These are phyloP conservation scores for Coemansia sp. DNA, from an alignment of 192 early-diverging fungal genomes.

Conservation along the genomic window DNA sequence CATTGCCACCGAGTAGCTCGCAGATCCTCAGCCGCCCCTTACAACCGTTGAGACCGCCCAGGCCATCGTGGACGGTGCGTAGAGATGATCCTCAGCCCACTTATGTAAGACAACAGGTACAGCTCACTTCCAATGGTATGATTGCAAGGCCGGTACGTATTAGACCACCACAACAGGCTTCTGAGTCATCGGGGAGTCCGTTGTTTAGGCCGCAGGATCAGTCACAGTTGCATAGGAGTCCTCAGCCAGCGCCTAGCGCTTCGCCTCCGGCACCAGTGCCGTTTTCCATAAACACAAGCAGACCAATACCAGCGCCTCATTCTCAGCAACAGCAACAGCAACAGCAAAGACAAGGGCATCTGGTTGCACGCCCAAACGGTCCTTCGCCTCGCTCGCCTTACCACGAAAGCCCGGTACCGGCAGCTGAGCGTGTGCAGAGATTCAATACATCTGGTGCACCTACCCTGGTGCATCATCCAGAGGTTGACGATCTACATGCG, in stretches of 20 bases:
- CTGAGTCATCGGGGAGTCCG: too few relatives aligned
- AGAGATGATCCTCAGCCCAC: conserved; percentile 47
- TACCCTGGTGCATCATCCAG: conserved; percentile 17
- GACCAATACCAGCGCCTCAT: not conserved
- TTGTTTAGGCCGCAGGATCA: not conserved
- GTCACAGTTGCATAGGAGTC: not conserved
- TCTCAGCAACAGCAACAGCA: not conserved
- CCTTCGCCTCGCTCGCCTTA: conserved; percentile 26
- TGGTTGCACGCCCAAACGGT: conserved; percentile 1
- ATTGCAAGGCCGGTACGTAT: conserved; percentile 15
- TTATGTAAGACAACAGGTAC: conserved; percentile 22
- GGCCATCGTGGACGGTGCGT: conserved; percentile 49
- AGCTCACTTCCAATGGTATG: conserved; percentile 37
- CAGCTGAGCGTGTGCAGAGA: not conserved
- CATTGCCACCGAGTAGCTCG: conserved; percentile 12
- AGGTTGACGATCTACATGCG: conserved; percentile 46
- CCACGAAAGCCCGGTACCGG: not conserved
- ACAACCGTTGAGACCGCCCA: conserved; percentile 42
- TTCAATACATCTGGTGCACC: not conserved
- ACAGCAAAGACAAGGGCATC: not conserved
- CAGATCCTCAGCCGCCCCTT: conserved; percentile 44
- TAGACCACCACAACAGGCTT: not conserved
- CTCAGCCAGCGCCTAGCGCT: not conserved
- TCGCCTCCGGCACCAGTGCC: conserved; percentile 4
- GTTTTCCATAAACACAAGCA: not conserved